Conservation (phyloP, 805 yeast genomes). For the Suhomyces tanzawaensis region DNA sequence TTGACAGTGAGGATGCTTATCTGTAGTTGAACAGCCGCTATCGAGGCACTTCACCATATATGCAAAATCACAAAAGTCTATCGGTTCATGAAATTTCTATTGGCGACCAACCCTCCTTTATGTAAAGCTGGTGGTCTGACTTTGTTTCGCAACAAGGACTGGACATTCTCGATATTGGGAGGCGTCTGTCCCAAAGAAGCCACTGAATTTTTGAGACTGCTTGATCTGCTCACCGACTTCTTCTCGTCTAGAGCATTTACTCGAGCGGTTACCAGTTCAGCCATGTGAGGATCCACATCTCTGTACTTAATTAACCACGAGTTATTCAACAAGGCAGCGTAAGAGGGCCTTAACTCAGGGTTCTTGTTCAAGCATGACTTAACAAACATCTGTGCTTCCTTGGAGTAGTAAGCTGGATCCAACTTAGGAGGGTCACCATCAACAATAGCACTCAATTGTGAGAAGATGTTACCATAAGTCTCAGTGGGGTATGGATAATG, state of each 20-base stretch:
- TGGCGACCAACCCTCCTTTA: constrained; percentile 35
- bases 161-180: constrained; percentile 32
- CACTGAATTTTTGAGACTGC: constrained; percentile 11
- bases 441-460: constrained; percentile 92
- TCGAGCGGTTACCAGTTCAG: constrained; percentile 25
- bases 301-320: constrained; percentile 73
- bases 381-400: constrained; percentile 83
- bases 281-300: constrained; percentile 33
- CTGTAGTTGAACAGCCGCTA: too few relatives aligned
- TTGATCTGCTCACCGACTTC: constrained; percentile 23
- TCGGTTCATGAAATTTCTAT: constrained; percentile 9
- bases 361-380: constrained; percentile 71
- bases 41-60: too few relatives aligned
- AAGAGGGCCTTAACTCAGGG: constrained; percentile 79
- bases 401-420: constrained; percentile 44
- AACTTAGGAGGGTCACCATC: constrained; percentile 30
- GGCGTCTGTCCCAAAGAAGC: constrained; percentile 8
- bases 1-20: too few relatives aligned
- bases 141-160: constrained; percentile 37
- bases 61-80: too few relatives aligned
- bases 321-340: constrained; percentile 68
- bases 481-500: constrained; percentile 96
- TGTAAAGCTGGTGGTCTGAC: constrained; percentile 45
- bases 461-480: constrained; percentile 82
- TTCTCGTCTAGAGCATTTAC: constrained; percentile 13